These are phyloP conservation scores for Quercus ilex DNA, from an alignment of 306 rosid species.

Conservation along the genomic window DNA sequence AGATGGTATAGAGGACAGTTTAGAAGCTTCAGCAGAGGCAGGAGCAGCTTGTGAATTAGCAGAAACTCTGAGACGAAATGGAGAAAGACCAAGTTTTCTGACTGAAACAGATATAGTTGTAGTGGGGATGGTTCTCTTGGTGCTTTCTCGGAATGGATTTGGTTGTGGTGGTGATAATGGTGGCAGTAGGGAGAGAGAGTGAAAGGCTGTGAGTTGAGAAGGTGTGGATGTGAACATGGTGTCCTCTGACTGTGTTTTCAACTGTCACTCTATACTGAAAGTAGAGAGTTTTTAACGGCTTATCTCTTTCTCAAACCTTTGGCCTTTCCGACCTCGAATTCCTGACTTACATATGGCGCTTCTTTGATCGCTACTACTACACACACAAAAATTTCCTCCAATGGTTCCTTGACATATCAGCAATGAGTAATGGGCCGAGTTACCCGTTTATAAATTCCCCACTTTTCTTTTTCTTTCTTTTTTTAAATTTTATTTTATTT, in stretches of 20 bases:
- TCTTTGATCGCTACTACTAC: not conserved
- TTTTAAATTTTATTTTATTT: too few relatives aligned
- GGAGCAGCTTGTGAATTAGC: conserved; percentile 63
- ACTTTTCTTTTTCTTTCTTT: too few relatives aligned
- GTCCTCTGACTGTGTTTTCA: conserved; percentile 13
- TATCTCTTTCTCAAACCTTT: conserved; percentile 29
- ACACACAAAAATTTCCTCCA: too few relatives aligned
- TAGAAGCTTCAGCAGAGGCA: conserved; percentile 46
- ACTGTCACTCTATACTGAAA: not conserved
- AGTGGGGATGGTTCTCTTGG: conserved; percentile 11
- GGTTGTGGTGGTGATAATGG: not conserved
- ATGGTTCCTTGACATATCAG: too few relatives aligned
- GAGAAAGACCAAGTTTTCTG: not conserved
- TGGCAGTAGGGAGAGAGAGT: conserved; percentile 17
- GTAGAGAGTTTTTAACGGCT: conserved; percentile 12
- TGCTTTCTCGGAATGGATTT: conserved; percentile 15
- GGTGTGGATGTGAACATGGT: conserved; percentile 45
- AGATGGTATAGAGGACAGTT: conserved; percentile 43
- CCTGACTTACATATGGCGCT: not conserved
- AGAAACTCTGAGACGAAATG: conserved; percentile 26
- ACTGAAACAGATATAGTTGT: not conserved
- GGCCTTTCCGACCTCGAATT: not conserved
- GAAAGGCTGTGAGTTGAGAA: conserved; percentile 36
- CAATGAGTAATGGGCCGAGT: too few relatives aligned
- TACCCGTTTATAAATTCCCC: too few relatives aligned